phyloP scores from a whole-genome alignment of 257 asterid species.

The Fraxinus excelsior region DNA sequence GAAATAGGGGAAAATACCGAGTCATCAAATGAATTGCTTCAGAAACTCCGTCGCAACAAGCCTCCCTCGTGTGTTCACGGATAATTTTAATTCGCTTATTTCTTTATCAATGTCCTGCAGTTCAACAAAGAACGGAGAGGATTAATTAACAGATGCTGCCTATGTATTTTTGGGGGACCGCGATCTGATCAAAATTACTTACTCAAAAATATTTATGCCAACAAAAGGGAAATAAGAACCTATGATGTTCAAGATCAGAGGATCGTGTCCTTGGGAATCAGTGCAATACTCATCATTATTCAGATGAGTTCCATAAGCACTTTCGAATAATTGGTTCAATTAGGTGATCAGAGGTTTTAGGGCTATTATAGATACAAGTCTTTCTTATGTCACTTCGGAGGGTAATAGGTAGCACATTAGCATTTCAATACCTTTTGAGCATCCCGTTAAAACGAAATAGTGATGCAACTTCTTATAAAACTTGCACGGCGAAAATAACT shows the following conservation, averaged over 20 bases:
- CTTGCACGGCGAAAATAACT: too few species aligned
- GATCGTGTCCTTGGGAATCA: too few species aligned
- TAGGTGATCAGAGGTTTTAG: not conserved
- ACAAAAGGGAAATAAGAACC: not conserved
- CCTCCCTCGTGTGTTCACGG: conserved; percentile 92
- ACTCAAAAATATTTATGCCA: too few species aligned
- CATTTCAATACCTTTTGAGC: not conserved
- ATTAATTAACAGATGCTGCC: not conserved
- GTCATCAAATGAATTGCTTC: conserved; percentile 76
- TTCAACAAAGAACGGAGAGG: conserved; percentile 1
- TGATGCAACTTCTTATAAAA: too few species aligned
- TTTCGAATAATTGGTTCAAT: not conserved
- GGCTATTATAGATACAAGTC: not conserved
- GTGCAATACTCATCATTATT: too few species aligned
- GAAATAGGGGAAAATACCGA: not conserved
- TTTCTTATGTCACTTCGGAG: not conserved
- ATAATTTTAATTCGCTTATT: conserved; percentile 83
- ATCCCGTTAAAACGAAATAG: too few species aligned
- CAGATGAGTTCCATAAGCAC: not conserved
- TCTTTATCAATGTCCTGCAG: conserved; percentile 95
- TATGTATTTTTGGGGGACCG: not conserved
- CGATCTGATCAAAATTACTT: not conserved
- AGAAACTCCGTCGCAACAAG: conserved; percentile 98
- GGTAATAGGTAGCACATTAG: not conserved
- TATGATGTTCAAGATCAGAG: too few species aligned